These are phyloP conservation scores for Lolium multiflorum DNA, from an alignment of 176 grass and related monocot genomes.

Conservation along the genomic window DNA sequence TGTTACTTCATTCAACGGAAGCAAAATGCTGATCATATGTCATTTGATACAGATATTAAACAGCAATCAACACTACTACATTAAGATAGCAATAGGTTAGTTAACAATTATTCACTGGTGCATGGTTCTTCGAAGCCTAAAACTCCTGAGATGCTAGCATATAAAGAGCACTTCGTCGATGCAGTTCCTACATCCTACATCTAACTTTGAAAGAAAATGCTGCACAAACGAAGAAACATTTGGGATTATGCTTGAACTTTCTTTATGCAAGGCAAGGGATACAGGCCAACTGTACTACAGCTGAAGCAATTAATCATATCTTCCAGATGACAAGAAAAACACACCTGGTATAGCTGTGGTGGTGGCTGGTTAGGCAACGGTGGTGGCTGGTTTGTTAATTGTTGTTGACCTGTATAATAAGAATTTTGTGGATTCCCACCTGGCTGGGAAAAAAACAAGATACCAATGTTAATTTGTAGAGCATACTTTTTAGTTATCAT, in stretches of 20 bases:
- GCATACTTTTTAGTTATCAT: not conserved
- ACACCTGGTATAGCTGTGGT: slow-evolving; percentile 85
- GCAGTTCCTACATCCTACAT: slow-evolving; percentile 30
- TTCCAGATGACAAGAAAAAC: slow-evolving; percentile 30
- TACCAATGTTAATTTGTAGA: slow-evolving; percentile 44
- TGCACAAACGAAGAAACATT: not conserved
- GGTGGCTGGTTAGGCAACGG: slow-evolving; percentile 70
- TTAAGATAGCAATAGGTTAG: slow-evolving; percentile 8
- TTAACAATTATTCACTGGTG: not conserved
- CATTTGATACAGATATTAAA: slow-evolving; percentile 14
- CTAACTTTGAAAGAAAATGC: slow-evolving; percentile 20
- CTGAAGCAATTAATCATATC: slow-evolving; percentile 6
- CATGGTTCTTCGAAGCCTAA: slow-evolving; percentile 16
- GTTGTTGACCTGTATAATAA: slow-evolving; percentile 72
- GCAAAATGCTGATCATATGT: slow-evolving; percentile 11
- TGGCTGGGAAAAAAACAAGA: slow-evolving; percentile 45
- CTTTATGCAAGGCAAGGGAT: slow-evolving; percentile 2
- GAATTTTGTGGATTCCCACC: slow-evolving; percentile 70
- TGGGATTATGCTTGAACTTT: slow-evolving; percentile 29
- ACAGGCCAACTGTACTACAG: not conserved
- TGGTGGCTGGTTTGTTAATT: slow-evolving; percentile 61
- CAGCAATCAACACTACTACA: not conserved
- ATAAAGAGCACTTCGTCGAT: slow-evolving; percentile 17
- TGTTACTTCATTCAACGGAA: not conserved
- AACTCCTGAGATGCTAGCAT: slow-evolving; percentile 24